Conservation (phyloP, 352 stramenopile genomes). For the Thraustotheca clavata region DNA sequence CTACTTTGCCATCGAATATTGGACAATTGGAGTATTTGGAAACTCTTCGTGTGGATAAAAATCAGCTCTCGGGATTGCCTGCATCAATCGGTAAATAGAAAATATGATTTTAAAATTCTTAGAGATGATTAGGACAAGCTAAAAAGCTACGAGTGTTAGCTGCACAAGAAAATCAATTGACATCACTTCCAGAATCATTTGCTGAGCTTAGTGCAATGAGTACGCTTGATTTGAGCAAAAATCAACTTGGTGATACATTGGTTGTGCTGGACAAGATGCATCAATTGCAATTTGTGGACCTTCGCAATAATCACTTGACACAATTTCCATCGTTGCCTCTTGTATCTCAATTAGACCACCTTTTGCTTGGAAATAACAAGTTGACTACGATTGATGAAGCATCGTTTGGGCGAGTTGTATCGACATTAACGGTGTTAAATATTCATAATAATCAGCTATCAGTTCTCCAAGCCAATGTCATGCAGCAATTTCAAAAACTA, state of each 20-base stretch:
- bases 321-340: not conserved
- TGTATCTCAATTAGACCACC: not conserved
- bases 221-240: conserved; percentile 72
- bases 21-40: conserved; percentile 40
- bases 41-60: conserved; percentile 50
- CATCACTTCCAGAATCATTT: conserved; percentile 41
- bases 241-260: conserved; percentile 41
- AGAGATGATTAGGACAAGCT: conserved; percentile 21
- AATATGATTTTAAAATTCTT: not conserved
- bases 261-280: conserved; percentile 24
- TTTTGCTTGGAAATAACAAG: conserved; percentile 5
- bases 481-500: not conserved
- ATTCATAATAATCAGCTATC: conserved; percentile 12
- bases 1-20: conserved; percentile 40
- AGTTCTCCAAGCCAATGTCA: not conserved
- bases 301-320: conserved; percentile 32
- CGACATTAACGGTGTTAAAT: conserved; percentile 22
- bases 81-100: conserved; percentile 30
- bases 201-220: conserved; percentile 37
- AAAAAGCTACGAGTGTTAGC: conserved; percentile 49
- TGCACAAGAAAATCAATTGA: conserved; percentile 52
- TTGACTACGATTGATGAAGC: not conserved
- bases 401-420: not conserved
- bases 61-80: conserved; percentile 39
- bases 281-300: conserved; percentile 45